Percentiles rank a stretch among this genome's conserved stretches.
Evolutionary conservation across 371 early-diverging fungal genomes (phyloP).

Genomic region (Mucor piriformis): DNA sequence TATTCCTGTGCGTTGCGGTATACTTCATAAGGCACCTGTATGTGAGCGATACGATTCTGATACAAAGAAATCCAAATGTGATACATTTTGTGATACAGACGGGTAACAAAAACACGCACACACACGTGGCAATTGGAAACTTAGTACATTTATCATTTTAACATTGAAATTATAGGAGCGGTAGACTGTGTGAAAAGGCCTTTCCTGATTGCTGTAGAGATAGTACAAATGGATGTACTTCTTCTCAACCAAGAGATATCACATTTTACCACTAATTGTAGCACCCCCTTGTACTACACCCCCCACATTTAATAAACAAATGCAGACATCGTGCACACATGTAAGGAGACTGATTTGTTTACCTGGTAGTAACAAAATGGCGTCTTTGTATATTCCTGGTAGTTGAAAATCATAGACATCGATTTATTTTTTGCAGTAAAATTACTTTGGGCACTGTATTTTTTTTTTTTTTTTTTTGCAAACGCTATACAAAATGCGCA

Average conservation of each 20-base stretch:
- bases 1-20: slow-evolving; percentile 11
- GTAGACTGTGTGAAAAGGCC: slow-evolving; percentile 11
- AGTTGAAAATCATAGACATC: too few relatives aligned
- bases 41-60: slow-evolving; percentile 7
- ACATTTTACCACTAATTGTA: not conserved
- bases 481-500: too few relatives aligned
- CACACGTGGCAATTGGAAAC: too few relatives aligned
- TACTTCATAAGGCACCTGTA: slow-evolving; percentile 1
- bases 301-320: too few relatives aligned
- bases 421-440: too few relatives aligned
- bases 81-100: slow-evolving; percentile 18
- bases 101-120: slow-evolving; percentile 14
- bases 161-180: not conserved
- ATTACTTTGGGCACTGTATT: too few relatives aligned
- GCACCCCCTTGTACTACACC: too few relatives aligned
- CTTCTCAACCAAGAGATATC: slow-evolving; percentile 11
- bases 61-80: slow-evolving; percentile 3
- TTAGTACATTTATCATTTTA: not conserved
- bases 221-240: slow-evolving; percentile 9
- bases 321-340: too few relatives aligned
- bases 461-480: too few relatives aligned
- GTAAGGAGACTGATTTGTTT: too few relatives aligned
- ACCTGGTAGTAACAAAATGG: too few relatives aligned
- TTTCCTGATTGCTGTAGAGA: slow-evolving; percentile 7
- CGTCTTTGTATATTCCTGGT: too few relatives aligned